phyloP scores from a whole-genome alignment of 2,329 filamentous ascomycete species.

The Blastomyces gilchristii region DNA sequence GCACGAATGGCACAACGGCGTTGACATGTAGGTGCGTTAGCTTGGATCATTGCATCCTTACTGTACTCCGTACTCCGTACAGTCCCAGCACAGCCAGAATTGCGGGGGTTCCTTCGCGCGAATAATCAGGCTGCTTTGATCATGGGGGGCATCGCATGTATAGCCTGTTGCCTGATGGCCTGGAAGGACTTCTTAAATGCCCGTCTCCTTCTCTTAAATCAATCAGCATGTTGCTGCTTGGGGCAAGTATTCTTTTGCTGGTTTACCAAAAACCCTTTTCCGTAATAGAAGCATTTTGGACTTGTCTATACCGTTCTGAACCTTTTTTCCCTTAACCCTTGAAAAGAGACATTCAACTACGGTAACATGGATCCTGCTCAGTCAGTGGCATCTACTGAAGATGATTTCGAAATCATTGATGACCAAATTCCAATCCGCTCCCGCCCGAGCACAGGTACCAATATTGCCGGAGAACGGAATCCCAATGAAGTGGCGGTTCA shows the following conservation, averaged over 20 bases:
- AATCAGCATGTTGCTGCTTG: neutral
- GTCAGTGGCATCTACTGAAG: neutral
- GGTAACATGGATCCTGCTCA: neutral
- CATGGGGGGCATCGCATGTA: neutral
- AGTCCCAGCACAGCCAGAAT: neutral
- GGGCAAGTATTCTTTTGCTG: neutral
- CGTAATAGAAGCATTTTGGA: neutral
- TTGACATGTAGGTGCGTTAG: neutral
- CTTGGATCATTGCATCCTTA: neutral
- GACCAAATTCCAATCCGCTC: slow-evolving; percentile 4
- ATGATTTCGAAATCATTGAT: slow-evolving; percentile 7
- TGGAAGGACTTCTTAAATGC: neutral
- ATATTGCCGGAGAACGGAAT: neutral
- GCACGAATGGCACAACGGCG: neutral
- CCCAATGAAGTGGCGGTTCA: slow-evolving; percentile 9
- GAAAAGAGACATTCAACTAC: neutral
- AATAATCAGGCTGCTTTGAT: neutral
- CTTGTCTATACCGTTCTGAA: neutral
- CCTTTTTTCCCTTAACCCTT: neutral
- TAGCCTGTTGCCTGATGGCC: neutral
- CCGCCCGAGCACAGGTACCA: neutral
- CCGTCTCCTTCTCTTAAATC: neutral
- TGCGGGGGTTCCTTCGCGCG: neutral
- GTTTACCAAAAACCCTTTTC: neutral
- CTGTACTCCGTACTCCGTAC: no score